A percentile compares a stretch with the other conserved stretches of the same genome.
phyloP scores from a whole-genome alignment of 805 yeast species.

The Candida verbasci region DNA sequence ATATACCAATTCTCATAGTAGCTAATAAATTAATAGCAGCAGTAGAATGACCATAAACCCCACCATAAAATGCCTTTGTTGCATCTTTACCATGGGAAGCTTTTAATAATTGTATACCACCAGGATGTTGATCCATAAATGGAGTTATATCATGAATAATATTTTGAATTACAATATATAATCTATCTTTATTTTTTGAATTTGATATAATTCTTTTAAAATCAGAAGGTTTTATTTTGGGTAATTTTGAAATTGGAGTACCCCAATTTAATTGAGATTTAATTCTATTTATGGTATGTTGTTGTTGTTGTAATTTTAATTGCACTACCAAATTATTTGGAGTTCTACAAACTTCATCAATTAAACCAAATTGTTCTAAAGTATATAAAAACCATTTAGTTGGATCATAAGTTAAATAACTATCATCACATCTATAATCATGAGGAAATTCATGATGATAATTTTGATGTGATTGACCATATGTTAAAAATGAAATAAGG shows the following conservation, averaged over 20 bases:
- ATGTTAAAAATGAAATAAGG: slow-evolving; percentile 58
- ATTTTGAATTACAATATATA: slow-evolving; percentile 79
- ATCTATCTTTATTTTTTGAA: slow-evolving; percentile 40
- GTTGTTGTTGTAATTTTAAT: slow-evolving; percentile 59
- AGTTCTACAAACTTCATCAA: slow-evolving; percentile 56
- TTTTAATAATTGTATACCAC: slow-evolving; percentile 74
- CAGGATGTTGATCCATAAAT: slow-evolving; percentile 89
- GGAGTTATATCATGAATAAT: slow-evolving; percentile 93
- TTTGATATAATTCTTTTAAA: slow-evolving; percentile 37
- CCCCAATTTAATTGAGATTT: slow-evolving; percentile 88
- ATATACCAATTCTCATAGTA: slow-evolving; percentile 88
- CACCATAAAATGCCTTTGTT: slow-evolving; percentile 91
- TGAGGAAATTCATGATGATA: slow-evolving; percentile 95
- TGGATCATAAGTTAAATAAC: slow-evolving; percentile 79
- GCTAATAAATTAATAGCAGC: slow-evolving; percentile 90
- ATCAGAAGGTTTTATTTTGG: slow-evolving; percentile 51
- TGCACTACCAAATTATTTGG: slow-evolving; percentile 68
- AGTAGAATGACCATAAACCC: slow-evolving; percentile 87
- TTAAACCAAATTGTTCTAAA: slow-evolving; percentile 50
- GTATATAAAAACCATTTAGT: slow-evolving; percentile 69
- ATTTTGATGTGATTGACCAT: slow-evolving; percentile 90
- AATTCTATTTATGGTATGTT: slow-evolving; percentile 71
- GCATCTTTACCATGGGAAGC: slow-evolving; percentile 92
- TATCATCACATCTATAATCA: slow-evolving; percentile 75
- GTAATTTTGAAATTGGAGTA: slow-evolving; percentile 82